Percentiles rank a stretch among this genome's conserved stretches.
Conservation (phyloP, 257 asterid genomes). For the Echium plantagineum region DNA sequence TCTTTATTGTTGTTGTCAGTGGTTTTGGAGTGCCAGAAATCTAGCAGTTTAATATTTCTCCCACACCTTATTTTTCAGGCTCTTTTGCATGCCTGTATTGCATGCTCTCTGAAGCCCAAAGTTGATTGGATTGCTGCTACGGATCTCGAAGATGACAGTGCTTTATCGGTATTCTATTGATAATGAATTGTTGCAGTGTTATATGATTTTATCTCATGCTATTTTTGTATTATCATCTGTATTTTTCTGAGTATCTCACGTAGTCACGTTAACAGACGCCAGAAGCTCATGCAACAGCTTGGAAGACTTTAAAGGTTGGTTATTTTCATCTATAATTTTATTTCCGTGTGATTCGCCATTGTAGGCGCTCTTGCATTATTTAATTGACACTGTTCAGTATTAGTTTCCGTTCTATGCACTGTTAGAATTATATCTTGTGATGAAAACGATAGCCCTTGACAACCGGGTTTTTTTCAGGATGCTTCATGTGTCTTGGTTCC, state of each 20-base stretch:
- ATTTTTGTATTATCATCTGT: neutral
- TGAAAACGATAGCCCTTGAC: neutral
- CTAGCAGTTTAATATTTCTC: neutral
- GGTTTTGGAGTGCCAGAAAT: no score
- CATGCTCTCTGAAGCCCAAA: slow-evolving; percentile 59
- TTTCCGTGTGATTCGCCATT: neutral
- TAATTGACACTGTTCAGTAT: neutral
- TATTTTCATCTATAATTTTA: slow-evolving; percentile 10
- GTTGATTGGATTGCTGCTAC: slow-evolving; percentile 85
- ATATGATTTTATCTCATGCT: neutral
- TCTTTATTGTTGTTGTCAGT: neutral
- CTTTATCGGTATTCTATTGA: slow-evolving; percentile 35
- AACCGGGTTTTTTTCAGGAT: slow-evolving; percentile 10
- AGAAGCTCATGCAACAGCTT: slow-evolving; percentile 53
- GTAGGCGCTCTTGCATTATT: neutral
- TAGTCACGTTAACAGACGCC: slow-evolving; percentile 61
- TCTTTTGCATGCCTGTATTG: slow-evolving; percentile 90
- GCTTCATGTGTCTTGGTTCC: slow-evolving; percentile 35
- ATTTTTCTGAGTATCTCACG: neutral
- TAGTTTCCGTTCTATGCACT: neutral
- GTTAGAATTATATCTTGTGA: neutral
- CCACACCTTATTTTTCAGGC: slow-evolving; percentile 45
- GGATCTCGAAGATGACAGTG: slow-evolving; percentile 74
- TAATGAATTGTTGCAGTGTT: neutral
- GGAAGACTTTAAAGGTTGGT: slow-evolving; percentile 70